Percentiles rank a stretch among this genome's conserved stretches.
phyloP scores from a whole-genome alignment of 345 rosid genomes.

The Angophora floribunda region DNA sequence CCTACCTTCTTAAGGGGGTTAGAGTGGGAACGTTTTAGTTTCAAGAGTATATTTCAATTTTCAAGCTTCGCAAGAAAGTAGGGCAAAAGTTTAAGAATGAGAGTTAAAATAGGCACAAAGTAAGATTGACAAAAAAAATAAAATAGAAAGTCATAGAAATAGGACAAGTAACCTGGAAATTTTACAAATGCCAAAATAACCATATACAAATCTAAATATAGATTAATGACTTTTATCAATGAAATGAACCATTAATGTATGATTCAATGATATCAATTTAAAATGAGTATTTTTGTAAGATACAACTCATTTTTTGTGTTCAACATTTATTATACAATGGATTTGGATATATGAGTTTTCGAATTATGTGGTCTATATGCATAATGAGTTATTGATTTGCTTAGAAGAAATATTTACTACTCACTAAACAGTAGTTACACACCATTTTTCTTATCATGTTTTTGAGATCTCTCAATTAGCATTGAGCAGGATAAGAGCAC shows the following conservation, averaged over 20 bases:
- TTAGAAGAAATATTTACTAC: background rate
- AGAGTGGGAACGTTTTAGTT: no score
- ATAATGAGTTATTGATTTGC: background rate
- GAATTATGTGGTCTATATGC: background rate
- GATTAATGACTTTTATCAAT: background rate
- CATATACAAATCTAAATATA: background rate
- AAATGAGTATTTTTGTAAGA: background rate
- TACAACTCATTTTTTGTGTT: background rate
- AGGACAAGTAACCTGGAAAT: background rate
- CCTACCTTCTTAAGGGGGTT: no score
- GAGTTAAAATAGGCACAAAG: no score
- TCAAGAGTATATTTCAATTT: no score
- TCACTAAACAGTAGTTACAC: background rate
- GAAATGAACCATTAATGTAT: background rate
- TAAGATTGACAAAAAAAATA: no score
- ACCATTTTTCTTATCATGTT: background rate
- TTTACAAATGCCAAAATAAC: background rate
- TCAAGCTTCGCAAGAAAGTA: no score
- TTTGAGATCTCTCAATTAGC: background rate
- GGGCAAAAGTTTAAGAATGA: no score
- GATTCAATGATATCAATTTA: background rate
- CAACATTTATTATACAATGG: no score
- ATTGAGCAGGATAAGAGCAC: background rate
- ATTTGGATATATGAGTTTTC: background rate
- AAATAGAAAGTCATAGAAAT: background rate